Percentiles rank a stretch among this genome's conserved stretches.
phyloP scores from a whole-genome alignment of 768 basidiomycete genomes.

The Hortiboletus flavorubellus region DNA sequence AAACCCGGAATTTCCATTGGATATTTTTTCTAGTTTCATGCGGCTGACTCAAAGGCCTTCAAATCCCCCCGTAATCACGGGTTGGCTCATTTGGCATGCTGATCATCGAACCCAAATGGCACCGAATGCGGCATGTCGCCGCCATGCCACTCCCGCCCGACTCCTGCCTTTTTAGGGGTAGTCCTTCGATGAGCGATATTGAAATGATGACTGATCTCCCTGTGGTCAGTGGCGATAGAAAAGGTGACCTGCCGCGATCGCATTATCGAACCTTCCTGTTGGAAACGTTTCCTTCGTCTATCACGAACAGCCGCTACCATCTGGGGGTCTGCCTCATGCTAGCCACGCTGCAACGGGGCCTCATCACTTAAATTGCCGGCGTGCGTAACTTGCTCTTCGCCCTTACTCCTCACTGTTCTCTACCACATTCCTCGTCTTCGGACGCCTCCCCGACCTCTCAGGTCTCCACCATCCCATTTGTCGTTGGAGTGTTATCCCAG shows the following conservation, averaged over 20 bases:
- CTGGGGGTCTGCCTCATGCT: conserved; percentile 36
- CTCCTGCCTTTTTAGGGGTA: conserved; percentile 27
- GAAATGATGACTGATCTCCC: conserved; percentile 34
- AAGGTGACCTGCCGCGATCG: conserved; percentile 19
- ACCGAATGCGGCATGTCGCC: background rate
- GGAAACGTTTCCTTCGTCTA: conserved; percentile 30
- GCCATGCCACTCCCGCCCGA: conserved; percentile 10
- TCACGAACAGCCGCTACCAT: conserved; percentile 31
- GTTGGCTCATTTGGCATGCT: conserved; percentile 4
- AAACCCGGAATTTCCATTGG: conserved; percentile 13
- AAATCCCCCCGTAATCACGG: background rate
- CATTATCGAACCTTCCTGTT: conserved; percentile 30
- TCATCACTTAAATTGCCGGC: conserved; percentile 32
- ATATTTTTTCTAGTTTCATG: background rate
- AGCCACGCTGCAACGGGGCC: conserved; percentile 34
- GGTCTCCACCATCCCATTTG: conserved; percentile 17
- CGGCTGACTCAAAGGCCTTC: background rate
- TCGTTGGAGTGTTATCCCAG: conserved; percentile 19
- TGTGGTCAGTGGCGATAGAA: conserved; percentile 27
- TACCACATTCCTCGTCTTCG: conserved; percentile 20
- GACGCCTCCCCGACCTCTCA: conserved; percentile 24
- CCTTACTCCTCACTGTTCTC: conserved; percentile 23
- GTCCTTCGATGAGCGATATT: conserved; percentile 21
- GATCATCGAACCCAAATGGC: conserved; percentile 7
- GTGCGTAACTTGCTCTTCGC: conserved; percentile 22